These are phyloP conservation scores for Hyaloscypha finlandica DNA, from an alignment of 495 filamentous ascomycete genomes.

Conservation along the genomic window DNA sequence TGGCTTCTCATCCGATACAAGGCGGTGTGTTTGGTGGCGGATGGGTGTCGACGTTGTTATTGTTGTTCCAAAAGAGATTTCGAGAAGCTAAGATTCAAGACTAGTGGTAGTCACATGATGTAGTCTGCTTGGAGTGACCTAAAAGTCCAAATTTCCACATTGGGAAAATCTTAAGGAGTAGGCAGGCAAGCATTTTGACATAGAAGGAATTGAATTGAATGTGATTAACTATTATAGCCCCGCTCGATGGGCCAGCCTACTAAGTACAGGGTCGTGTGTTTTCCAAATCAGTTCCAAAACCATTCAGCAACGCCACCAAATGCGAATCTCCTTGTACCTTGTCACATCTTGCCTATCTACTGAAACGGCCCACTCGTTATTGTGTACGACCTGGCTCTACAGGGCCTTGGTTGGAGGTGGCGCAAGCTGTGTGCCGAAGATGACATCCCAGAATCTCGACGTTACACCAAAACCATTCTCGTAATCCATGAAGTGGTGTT, in stretches of 20 bases:
- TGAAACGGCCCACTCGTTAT: neutral
- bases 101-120: too few species aligned
- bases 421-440: slow-evolving; percentile 86
- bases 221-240: neutral
- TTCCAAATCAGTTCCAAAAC: neutral
- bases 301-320: neutral
- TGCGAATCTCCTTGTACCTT: neutral
- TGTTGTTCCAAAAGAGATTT: neutral
- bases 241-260: neutral
- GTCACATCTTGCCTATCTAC: neutral
- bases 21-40: too few species aligned
- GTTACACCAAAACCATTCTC: slow-evolving; percentile 98
- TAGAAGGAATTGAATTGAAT: neutral
- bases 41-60: neutral
- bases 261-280: neutral
- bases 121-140: too few species aligned
- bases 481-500: slow-evolving; percentile 96
- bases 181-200: neutral
- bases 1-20: too few species aligned
- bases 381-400: slow-evolving; percentile 15
- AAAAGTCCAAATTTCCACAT: too few species aligned
- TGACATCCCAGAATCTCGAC: slow-evolving; percentile 92
- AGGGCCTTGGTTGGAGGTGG: slow-evolving; percentile 32
- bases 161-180: neutral
- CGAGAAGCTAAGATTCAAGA: neutral